Evolutionary conservation across 257 asterid species (phyloP).

Genomic region (Plantago ovata): DNA sequence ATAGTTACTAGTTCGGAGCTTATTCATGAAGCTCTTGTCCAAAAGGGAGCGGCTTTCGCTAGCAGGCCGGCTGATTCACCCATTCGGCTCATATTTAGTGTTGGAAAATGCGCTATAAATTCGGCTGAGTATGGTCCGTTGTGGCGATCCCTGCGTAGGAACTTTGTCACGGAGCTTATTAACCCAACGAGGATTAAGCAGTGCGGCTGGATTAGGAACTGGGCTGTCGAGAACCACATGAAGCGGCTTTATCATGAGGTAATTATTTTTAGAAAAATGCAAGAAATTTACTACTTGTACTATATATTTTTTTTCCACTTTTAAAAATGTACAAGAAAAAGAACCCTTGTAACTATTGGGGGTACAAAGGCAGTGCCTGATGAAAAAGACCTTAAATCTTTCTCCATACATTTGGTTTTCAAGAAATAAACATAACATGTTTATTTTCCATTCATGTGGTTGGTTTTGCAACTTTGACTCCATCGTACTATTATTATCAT

Average conservation of each 20-base stretch:
- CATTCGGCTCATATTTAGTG: constrained; percentile 78
- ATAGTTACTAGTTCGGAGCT: constrained; percentile 72
- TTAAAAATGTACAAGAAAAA: too few species aligned
- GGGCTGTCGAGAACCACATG: constrained; percentile 55
- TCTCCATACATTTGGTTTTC: too few species aligned
- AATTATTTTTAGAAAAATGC: background rate
- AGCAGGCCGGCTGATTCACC: constrained; percentile 97
- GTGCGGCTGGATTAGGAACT: constrained; percentile 79
- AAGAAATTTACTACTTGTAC: background rate
- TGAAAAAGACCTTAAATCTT: too few species aligned
- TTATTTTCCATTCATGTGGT: too few species aligned
- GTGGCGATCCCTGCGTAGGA: constrained; percentile 91
- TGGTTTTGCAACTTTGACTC: too few species aligned
- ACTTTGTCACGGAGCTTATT: constrained; percentile 88
- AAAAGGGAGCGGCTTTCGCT: constrained; percentile 65
- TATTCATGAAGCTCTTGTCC: constrained; percentile 84
- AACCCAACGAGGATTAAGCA: constrained; percentile 78
- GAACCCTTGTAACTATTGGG: too few species aligned
- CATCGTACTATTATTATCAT: too few species aligned
- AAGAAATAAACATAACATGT: too few species aligned
- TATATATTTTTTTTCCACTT: background rate
- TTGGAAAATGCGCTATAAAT: constrained; percentile 92
- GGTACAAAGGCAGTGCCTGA: too few species aligned
- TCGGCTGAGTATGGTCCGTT: constrained; percentile 90
- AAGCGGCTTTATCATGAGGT: constrained; percentile 42